These are phyloP conservation scores for Apiotrichum gracile DNA, from an alignment of 1,284 basidiomycete genomes.

Conservation along the genomic window DNA sequence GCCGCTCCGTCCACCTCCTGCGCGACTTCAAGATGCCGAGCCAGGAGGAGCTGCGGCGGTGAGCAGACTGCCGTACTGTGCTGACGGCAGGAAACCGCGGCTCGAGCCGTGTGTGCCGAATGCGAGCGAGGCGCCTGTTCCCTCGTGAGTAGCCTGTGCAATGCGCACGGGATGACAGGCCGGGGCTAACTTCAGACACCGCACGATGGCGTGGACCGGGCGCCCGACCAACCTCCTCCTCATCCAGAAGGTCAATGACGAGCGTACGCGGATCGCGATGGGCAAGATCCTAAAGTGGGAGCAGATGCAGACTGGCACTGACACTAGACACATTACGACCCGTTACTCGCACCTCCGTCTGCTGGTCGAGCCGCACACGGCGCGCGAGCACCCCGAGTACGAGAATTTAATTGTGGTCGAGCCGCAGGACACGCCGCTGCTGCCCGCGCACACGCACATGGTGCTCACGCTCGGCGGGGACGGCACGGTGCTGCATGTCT, in stretches of 20 bases:
- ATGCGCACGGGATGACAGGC: not conserved
- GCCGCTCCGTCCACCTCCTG: constrained; percentile 23
- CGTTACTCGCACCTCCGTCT: constrained; percentile 29
- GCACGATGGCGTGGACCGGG: constrained; percentile 30
- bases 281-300: constrained; percentile 41
- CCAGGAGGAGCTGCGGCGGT: constrained; percentile 15
- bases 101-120: constrained; percentile 1
- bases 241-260: constrained; percentile 51
- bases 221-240: constrained; percentile 48
- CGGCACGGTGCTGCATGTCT: constrained; percentile 91
- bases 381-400: constrained; percentile 31
- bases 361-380: constrained; percentile 40
- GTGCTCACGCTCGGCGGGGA: constrained; percentile 91
- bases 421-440: constrained; percentile 20
- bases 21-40: constrained; percentile 25
- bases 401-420: constrained; percentile 29
- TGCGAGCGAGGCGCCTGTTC: not conserved
- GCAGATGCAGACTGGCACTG: not conserved
- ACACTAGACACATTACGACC: constrained; percentile 24
- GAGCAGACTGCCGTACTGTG: constrained; percentile 14
- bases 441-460: constrained; percentile 57
- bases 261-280: constrained; percentile 46
- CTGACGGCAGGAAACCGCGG: constrained; percentile 11
- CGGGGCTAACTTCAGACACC: constrained; percentile 16
- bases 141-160: not conserved